A percentile compares a stretch with the other conserved stretches of the same genome.
phyloP scores from a whole-genome alignment of 2,329 filamentous ascomycete species.

The Helminthosporium solani region DNA sequence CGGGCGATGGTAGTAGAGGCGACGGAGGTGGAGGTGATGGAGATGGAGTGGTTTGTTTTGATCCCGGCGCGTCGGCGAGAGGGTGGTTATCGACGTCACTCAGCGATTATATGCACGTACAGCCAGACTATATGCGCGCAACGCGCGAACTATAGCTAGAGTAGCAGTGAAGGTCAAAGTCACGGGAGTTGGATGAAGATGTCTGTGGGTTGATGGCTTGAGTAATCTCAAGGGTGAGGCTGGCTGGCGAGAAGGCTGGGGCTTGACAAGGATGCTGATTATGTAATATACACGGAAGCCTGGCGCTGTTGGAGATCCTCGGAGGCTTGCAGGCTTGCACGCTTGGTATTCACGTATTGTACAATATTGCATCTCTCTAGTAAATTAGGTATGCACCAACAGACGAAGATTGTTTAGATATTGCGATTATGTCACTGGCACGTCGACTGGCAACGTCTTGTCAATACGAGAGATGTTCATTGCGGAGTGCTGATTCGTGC shows the following conservation, averaged over 20 bases:
- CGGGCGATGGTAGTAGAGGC: constrained; percentile 8
- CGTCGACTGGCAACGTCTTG: too few species aligned
- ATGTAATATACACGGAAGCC: neutral
- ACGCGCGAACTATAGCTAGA: constrained; percentile 22
- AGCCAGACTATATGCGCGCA: constrained; percentile 15
- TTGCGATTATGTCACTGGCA: too few species aligned
- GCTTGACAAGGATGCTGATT: neutral
- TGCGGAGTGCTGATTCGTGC: too few species aligned
- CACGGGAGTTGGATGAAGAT: constrained; percentile 4
- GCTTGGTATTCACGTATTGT: too few species aligned
- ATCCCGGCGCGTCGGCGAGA: constrained; percentile 31
- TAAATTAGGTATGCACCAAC: too few species aligned
- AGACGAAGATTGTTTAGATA: too few species aligned
- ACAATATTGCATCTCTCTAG: too few species aligned
- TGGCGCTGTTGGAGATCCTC: too few species aligned
- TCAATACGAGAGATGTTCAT: too few species aligned
- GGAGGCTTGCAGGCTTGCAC: too few species aligned
- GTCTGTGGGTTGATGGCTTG: constrained; percentile 1
- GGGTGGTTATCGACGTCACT: constrained; percentile 3
- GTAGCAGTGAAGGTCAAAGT: constrained; percentile 19
- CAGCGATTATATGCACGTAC: constrained; percentile 21
- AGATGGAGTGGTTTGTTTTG: constrained; percentile 35
- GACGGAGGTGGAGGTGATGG: too few species aligned
- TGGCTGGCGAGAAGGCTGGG: constrained; percentile 10
- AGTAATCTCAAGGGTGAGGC: constrained; percentile 5